phyloP scores from a whole-genome alignment of 768 basidiomycete species.

The Tricholoma hemisulphureum region DNA sequence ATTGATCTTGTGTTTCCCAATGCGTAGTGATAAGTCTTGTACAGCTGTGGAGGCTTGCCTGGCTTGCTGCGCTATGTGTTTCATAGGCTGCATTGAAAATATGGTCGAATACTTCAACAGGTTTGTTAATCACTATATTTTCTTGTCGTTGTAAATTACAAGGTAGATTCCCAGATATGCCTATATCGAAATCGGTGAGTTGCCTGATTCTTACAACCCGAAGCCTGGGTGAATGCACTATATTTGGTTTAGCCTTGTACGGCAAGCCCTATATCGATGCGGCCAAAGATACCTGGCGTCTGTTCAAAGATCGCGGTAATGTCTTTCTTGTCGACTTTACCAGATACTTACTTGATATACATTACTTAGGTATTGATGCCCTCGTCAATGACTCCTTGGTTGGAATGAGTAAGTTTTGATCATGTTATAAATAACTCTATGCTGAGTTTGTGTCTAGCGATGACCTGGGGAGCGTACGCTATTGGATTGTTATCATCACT shows the following conservation, averaged over 20 bases:
- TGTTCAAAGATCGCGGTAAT: conserved; percentile 69
- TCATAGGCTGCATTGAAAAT: conserved; percentile 66
- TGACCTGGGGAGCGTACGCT: conserved; percentile 79
- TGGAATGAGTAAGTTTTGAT: conserved; percentile 57
- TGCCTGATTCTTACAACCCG: not conserved
- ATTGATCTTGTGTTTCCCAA: not conserved
- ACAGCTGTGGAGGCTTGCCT: conserved; percentile 70
- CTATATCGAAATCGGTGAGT: conserved; percentile 76
- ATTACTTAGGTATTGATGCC: conserved; percentile 60
- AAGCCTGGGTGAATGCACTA: not conserved
- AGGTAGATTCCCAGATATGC: conserved; percentile 52
- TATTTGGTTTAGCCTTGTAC: conserved; percentile 56
- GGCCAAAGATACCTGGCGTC: conserved; percentile 80
- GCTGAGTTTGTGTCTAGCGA: conserved; percentile 36
- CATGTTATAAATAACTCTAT: not conserved
- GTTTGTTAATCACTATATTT: conserved; percentile 25
- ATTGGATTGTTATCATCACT: conserved; percentile 72
- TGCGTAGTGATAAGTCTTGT: not conserved
- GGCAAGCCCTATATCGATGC: conserved; percentile 81
- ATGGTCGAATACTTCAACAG: conserved; percentile 81
- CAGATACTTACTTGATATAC: conserved; percentile 15
- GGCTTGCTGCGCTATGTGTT: conserved; percentile 78
- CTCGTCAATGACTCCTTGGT: conserved; percentile 83
- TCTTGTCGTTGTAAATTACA: not conserved
- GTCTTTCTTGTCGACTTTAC: conserved; percentile 5